Evolutionary conservation across 2,329 filamentous ascomycete species (phyloP).

Genomic region (Eurotiales sp.): DNA sequence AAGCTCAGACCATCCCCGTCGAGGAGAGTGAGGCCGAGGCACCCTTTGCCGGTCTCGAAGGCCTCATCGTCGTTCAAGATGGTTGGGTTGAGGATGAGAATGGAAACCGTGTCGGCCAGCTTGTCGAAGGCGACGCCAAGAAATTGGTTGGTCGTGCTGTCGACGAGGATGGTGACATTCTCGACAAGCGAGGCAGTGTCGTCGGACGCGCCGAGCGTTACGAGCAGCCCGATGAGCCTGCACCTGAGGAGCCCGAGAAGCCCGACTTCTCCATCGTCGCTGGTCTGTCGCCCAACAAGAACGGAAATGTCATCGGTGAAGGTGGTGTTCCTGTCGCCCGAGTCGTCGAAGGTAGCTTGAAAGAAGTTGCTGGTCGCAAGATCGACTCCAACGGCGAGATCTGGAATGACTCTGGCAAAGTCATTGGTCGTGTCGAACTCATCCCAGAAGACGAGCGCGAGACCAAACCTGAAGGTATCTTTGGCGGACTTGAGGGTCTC

Average conservation of each 20-base stretch:
- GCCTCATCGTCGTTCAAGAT: constrained; percentile 45
- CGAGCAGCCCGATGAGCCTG: constrained; percentile 52
- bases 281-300: constrained; percentile 55
- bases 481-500: constrained; percentile 55
- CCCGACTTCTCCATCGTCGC: constrained; percentile 53
- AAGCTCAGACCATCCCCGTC: constrained; percentile 46
- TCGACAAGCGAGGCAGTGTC: constrained; percentile 60
- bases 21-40: constrained; percentile 39
- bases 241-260: constrained; percentile 38
- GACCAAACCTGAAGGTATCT: constrained; percentile 53
- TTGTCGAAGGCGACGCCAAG: constrained; percentile 58
- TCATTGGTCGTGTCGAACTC: constrained; percentile 55
- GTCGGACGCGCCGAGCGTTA: constrained; percentile 55
- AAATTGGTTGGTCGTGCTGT: constrained; percentile 57
- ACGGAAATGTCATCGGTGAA: constrained; percentile 52
- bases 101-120: constrained; percentile 45
- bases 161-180: constrained; percentile 60
- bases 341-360: constrained; percentile 54
- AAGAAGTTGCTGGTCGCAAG: constrained; percentile 54
- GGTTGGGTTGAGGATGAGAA: constrained; percentile 50
- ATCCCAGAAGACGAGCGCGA: constrained; percentile 57
- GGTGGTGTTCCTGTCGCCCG: constrained; percentile 54
- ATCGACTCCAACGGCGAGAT: constrained; percentile 55
- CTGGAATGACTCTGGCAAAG: constrained; percentile 54
- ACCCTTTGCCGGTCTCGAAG: constrained; percentile 44